Evolutionary conservation across 805 yeast genomes (phyloP), one percentile per base, ranked within the genome.

Genomic region (Schwanniomyces pseudopolymorphus): DNA sequence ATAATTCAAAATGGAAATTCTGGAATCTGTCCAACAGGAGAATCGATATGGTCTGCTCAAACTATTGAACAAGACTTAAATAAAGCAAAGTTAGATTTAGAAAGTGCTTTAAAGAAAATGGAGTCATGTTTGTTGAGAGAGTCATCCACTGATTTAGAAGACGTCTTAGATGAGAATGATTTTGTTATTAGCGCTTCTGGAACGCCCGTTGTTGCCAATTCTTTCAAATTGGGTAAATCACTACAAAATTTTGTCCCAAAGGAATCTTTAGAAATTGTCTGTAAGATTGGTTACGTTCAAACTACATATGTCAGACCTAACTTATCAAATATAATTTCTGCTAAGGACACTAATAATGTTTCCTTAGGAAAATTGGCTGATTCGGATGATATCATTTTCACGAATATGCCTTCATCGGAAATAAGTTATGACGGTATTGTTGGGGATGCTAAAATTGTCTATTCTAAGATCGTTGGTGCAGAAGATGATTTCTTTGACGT

Each of bases 401-500:
- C 77, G 38, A 70, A 83, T 40, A 80, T 87, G 81, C 95, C 96
- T 20, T 83, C 91, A 0, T 74, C 87, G 6, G 98, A 92, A 60
- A 78, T 94, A 25, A 85, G 96, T 33, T 92, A 90, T 64, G 97
- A 92, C 63, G 98, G 97, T 25, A 80, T 88, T 3, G 80, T 92
- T 16, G 83, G 91, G 2, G 94, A 89, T 50, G 89, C 91, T 5
- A 86, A 83, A 60, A 70, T 80, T 17, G 63, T 92, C 36, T 92
- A 89, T 63, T 83, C 81, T 50, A 75, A 78, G 46, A 84, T 92
- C 51, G 95, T 94, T 9, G 98, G 98, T 8, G 80, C 96, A 1
- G 94, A 87, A 61, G 97, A 92, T 57, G 98, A 92, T 67, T 94
- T 94, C 70, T 92, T 92, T 61, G 96, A 89, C 64, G 88, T 92